These are phyloP conservation scores for Mycena haematopus DNA, from an alignment of 768 basidiomycete species.

Conservation along the genomic window DNA sequence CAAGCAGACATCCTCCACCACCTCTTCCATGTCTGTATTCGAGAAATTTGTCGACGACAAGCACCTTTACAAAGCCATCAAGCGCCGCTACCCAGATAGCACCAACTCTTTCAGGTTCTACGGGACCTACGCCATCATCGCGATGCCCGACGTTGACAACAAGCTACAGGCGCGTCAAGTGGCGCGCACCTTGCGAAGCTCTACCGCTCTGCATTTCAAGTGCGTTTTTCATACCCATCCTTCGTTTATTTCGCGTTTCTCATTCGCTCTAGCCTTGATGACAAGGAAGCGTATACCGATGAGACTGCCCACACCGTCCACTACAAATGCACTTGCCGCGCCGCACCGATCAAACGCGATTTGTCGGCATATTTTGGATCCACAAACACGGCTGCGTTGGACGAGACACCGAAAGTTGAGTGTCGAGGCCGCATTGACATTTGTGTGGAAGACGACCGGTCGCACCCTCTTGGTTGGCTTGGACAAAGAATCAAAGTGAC, in stretches of 20 bases:
- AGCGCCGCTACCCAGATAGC: constrained; percentile 7
- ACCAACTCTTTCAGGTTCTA: constrained; percentile 14
- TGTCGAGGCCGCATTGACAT: constrained; percentile 23
- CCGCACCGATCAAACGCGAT: constrained; percentile 14
- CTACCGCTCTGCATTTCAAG: constrained; percentile 21
- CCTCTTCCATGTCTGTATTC: constrained; percentile 6
- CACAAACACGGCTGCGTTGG: not conserved
- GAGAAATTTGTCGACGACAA: constrained; percentile 4
- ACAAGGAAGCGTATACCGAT: not conserved
- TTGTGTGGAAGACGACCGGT: constrained; percentile 18
- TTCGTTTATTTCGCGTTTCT: not conserved
- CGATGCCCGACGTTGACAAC: constrained; percentile 23
- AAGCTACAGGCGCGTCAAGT: constrained; percentile 15
- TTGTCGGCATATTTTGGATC: constrained; percentile 8
- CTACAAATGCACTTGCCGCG: constrained; percentile 22
- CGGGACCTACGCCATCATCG: constrained; percentile 29
- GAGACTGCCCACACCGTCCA: constrained; percentile 7
- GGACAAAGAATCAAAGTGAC: constrained; percentile 28
- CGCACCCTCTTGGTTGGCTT: constrained; percentile 22
- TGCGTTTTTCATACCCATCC: constrained; percentile 2
- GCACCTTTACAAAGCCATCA: constrained; percentile 18
- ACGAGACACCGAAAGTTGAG: constrained; percentile 7
- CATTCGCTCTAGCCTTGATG: constrained; percentile 4
- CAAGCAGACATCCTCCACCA: not conserved
- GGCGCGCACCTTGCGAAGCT: constrained; percentile 21